Evolutionary conservation across 2,329 filamentous ascomycete genomes (phyloP).

Genomic region (Colletotrichum ledebouriae): DNA sequence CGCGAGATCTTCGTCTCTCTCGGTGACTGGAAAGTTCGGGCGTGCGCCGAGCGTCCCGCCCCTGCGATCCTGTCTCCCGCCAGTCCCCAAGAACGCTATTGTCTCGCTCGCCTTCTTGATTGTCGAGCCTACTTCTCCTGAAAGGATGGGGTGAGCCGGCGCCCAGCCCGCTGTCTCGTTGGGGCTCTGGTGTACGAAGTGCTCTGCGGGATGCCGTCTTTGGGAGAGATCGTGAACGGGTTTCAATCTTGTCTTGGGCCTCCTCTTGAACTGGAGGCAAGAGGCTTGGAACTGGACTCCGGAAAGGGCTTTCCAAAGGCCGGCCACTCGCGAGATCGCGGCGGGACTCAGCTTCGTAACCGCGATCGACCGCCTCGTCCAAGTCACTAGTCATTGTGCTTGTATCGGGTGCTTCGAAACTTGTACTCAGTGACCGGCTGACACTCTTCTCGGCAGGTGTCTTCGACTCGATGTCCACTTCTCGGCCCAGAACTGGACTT

Average conservation of each 20-base stretch:
- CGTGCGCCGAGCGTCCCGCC: constrained; percentile 44
- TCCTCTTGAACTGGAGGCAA: constrained; percentile 68
- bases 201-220: constrained; percentile 41
- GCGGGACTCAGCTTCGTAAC: constrained; percentile 49
- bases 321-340: constrained; percentile 44
- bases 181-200: constrained; percentile 52
- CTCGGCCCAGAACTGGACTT: constrained; percentile 55
- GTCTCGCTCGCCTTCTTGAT: constrained; percentile 59
- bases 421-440: constrained; percentile 12
- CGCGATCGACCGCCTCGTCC: constrained; percentile 41
- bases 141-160: constrained; percentile 59
- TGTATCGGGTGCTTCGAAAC: neutral
- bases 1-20: constrained; percentile 44
- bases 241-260: constrained; percentile 60
- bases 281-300: constrained; percentile 58
- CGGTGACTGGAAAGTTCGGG: constrained; percentile 35
- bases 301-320: constrained; percentile 46
- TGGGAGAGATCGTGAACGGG: constrained; percentile 42
- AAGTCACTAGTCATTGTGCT: constrained; percentile 38
- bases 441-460: neutral
- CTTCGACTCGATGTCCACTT: constrained; percentile 13
- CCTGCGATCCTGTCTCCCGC: constrained; percentile 50
- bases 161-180: constrained; percentile 65
- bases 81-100: constrained; percentile 69
- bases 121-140: constrained; percentile 51